Evolutionary conservation across 2,329 filamentous ascomycete genomes (phyloP).

Genomic region (Septoria petroselini): DNA sequence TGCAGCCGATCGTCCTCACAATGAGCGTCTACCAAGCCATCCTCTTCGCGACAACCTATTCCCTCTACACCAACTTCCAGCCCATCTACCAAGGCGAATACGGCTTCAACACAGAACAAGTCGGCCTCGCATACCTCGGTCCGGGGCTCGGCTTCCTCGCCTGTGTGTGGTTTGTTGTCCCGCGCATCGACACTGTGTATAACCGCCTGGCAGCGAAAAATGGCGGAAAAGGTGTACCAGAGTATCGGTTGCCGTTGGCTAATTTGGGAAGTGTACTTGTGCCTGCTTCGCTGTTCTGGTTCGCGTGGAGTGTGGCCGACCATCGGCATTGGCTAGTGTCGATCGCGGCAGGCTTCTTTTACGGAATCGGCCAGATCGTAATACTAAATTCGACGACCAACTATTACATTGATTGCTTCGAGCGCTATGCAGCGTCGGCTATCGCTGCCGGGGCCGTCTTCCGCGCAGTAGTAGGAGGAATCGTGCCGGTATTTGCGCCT

Average conservation of each 20-base stretch:
- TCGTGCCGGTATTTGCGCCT: slow-evolving; percentile 49
- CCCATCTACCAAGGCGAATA: slow-evolving; percentile 46
- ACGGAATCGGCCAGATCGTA: slow-evolving; percentile 49
- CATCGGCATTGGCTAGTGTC: slow-evolving; percentile 44
- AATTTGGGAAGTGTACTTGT: slow-evolving; percentile 48
- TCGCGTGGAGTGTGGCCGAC: slow-evolving; percentile 45
- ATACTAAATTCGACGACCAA: slow-evolving; percentile 55
- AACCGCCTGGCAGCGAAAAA: slow-evolving; percentile 44
- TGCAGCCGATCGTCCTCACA: slow-evolving; percentile 47
- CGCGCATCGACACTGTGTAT: slow-evolving; percentile 49
- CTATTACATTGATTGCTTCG: slow-evolving; percentile 54
- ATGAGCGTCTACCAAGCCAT: slow-evolving; percentile 49
- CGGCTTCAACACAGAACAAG: slow-evolving; percentile 47
- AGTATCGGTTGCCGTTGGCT: slow-evolving; percentile 47
- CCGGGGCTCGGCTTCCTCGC: slow-evolving; percentile 46
- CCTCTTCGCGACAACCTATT: slow-evolving; percentile 49
- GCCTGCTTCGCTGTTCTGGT: slow-evolving; percentile 45
- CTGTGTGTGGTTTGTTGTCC: slow-evolving; percentile 47
- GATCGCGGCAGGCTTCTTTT: slow-evolving; percentile 47
- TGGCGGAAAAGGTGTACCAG: slow-evolving; percentile 42
- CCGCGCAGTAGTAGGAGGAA: slow-evolving; percentile 46
- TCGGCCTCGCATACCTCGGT: slow-evolving; percentile 47
- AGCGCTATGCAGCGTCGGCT: slow-evolving; percentile 50
- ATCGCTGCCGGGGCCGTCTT: slow-evolving; percentile 52
- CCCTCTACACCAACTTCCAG: slow-evolving; percentile 50